Evolutionary conservation across 2,329 filamentous ascomycete species (phyloP), one percentile per base, ranked within the genome.

Genomic region (Sporothrix dimorphospora): DNA sequence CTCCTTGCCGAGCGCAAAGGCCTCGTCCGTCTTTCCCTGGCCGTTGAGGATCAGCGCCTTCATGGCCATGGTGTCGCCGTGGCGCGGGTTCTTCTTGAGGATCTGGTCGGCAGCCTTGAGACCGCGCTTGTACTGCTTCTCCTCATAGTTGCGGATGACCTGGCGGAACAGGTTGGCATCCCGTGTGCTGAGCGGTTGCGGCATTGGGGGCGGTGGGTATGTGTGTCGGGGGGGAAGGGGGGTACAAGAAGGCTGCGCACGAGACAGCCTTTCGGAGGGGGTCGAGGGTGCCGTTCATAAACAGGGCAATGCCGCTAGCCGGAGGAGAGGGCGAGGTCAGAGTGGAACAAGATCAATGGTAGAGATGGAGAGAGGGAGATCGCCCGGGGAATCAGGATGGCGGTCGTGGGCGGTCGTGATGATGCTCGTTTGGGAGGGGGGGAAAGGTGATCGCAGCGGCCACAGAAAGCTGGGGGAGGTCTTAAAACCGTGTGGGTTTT

Each of bases 1-100:
- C 76, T 94, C 89, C 84, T 98, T 99, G 79, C 93, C 95, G 73
- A 99, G 87, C 61, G 91, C 89, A 81, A 99, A 99, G 0, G 97
- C 97, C 83, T 99, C 96, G 72, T 97, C 94, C 40, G 91, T 91
- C 83, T 97, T 95, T 77, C 94, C 94, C 82, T 95, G 92, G 59
- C 92, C 91, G 81, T 97, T 98, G 82, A 98, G 89, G 77, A 98
- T 98, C 76, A 99, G 86, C 72, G 96, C 95, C 85, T 99, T 99
- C 96, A 99, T 99, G 71, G 96, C 97, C 83, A 97, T 92, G 30
- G 96, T 99, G 81, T 99, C 97, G 79, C 94, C 97, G 91, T 99
- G 96, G 78, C 94, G 96, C 55, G 95, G 93, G 79, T 92, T 91
- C 83, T 98, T 98, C 81, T 92, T 93, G 76, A 99, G 90, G 80